Evolutionary conservation across 805 yeast species (phyloP).

Genomic region (Sungouiella thailandica): DNA sequence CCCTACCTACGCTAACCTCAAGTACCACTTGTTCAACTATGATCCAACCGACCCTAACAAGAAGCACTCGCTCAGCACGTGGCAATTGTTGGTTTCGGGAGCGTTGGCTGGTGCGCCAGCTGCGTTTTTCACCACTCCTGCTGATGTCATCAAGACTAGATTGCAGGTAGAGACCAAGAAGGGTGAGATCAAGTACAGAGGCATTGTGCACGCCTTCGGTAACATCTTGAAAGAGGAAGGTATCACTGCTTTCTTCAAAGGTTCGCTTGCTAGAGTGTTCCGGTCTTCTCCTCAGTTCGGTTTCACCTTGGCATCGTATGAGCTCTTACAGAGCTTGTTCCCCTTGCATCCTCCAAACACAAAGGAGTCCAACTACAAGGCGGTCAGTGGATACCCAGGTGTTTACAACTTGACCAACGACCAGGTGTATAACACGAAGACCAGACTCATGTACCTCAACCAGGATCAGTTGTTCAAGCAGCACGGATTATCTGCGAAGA

Average conservation of each 20-base stretch:
- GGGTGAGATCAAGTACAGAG: slow-evolving; percentile 73
- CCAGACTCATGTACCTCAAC: slow-evolving; percentile 34
- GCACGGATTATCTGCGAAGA: slow-evolving; percentile 22
- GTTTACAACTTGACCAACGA: slow-evolving; percentile 39
- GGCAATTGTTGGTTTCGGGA: slow-evolving; percentile 84
- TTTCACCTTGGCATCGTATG: slow-evolving; percentile 96
- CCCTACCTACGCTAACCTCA: slow-evolving; percentile 94
- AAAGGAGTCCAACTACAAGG: slow-evolving; percentile 39
- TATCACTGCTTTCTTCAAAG: slow-evolving; percentile 82
- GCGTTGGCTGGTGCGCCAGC: slow-evolving; percentile 98
- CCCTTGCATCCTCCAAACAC: slow-evolving; percentile 59
- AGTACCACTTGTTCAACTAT: slow-evolving; percentile 73
- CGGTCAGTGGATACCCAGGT: slow-evolving; percentile 42
- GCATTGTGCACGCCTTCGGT: slow-evolving; percentile 71
- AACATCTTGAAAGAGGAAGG: slow-evolving; percentile 82
- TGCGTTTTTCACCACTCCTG: slow-evolving; percentile 93
- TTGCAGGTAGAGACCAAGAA: slow-evolving; percentile 76
- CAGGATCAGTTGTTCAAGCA: slow-evolving; percentile 32
- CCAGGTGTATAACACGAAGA: slow-evolving; percentile 32
- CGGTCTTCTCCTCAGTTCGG: slow-evolving; percentile 98
- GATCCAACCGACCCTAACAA: slow-evolving; percentile 66
- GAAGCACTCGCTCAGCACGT: slow-evolving; percentile 59
- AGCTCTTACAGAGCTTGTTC: slow-evolving; percentile 71
- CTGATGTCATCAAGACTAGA: slow-evolving; percentile 94
- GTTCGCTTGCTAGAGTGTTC: slow-evolving; percentile 90